Conservation (phyloP, 441 rosid genomes). For the California macrophylla region DNA sequence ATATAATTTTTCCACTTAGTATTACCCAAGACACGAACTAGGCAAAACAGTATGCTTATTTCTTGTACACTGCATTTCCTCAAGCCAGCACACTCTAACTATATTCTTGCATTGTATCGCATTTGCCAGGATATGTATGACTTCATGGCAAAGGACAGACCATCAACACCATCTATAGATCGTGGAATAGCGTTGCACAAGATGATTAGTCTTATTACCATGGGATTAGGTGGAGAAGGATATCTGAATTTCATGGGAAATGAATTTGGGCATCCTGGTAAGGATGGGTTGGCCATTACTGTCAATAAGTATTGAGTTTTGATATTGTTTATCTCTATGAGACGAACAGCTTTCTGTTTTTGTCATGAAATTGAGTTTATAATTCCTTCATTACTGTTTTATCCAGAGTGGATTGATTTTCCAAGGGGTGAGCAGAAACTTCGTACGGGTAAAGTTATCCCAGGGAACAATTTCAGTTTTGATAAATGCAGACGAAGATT, state of each 20-base stretch:
- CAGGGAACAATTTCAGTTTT: slow-evolving; percentile 71
- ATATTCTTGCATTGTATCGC: slow-evolving; percentile 9
- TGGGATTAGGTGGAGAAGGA: slow-evolving; percentile 98
- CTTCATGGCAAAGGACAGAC: slow-evolving; percentile 83
- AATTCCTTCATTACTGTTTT: slow-evolving; percentile 15
- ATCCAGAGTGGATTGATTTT: slow-evolving; percentile 94
- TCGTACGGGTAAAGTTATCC: slow-evolving; percentile 53
- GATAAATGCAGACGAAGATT: slow-evolving; percentile 94
- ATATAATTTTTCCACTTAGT: too few relatives aligned
- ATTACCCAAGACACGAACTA: too few relatives aligned
- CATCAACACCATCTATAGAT: slow-evolving; percentile 73
- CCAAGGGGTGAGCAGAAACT: slow-evolving; percentile 77
- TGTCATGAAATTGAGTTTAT: slow-evolving; percentile 3
- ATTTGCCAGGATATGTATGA: slow-evolving; percentile 87
- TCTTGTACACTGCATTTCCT: neutral
- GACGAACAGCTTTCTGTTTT: slow-evolving; percentile 4
- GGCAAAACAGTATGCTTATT: neutral
- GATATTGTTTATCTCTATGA: slow-evolving; percentile 5
- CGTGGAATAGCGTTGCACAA: slow-evolving; percentile 97
- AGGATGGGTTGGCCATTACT: slow-evolving; percentile 12
- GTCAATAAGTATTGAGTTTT: neutral
- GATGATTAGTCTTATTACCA: slow-evolving; percentile 89
- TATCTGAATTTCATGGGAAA: slow-evolving; percentile 98
- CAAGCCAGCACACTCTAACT: neutral
- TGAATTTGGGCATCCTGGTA: slow-evolving; percentile 99